A percentile compares a stretch with the other conserved stretches of the same genome.
Conservation (phyloP, 2,329 filamentous ascomycete genomes). For the Penicillium psychrosexuale region DNA sequence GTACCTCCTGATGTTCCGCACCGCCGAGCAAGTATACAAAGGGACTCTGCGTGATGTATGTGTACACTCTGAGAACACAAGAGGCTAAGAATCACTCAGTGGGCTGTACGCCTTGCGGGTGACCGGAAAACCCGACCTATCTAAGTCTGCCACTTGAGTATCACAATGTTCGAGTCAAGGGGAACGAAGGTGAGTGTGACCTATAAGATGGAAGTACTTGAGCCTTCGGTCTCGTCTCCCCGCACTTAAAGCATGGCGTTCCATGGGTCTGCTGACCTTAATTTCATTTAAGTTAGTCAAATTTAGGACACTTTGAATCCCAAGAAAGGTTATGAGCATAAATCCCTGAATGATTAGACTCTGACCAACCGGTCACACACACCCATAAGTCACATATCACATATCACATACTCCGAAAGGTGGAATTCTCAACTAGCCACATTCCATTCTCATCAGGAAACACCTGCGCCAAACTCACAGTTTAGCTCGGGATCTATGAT, state of each 20-base stretch:
- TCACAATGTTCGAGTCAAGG: not conserved
- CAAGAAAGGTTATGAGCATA: not conserved
- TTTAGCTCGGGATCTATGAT: conserved; percentile 4
- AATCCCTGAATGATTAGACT: not conserved
- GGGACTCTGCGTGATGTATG: not conserved
- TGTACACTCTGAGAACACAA: not conserved
- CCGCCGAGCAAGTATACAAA: not conserved
- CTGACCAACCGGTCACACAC: conserved; percentile 10
- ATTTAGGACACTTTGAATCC: not conserved
- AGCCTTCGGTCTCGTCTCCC: not conserved
- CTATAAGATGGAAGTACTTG: not conserved
- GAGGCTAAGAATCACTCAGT: not conserved
- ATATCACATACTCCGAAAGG: conserved; percentile 15
- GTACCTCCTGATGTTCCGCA: not conserved
- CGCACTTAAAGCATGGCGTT: not conserved
- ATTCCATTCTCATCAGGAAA: conserved; percentile 18
- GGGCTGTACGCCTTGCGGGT: not conserved
- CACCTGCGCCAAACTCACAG: conserved; percentile 4
- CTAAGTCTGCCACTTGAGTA: not conserved
- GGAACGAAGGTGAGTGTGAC: not conserved
- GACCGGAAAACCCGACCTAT: not conserved
- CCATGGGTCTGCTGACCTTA: conserved; percentile 5
- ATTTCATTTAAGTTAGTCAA: conserved; percentile 2
- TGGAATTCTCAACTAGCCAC: conserved; percentile 22
- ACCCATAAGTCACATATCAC: conserved; percentile 18